Evolutionary conservation across 352 stramenopile genomes (phyloP), one percentile per base, ranked within the genome.

Genomic region (Phytophthora chlamydospora): DNA sequence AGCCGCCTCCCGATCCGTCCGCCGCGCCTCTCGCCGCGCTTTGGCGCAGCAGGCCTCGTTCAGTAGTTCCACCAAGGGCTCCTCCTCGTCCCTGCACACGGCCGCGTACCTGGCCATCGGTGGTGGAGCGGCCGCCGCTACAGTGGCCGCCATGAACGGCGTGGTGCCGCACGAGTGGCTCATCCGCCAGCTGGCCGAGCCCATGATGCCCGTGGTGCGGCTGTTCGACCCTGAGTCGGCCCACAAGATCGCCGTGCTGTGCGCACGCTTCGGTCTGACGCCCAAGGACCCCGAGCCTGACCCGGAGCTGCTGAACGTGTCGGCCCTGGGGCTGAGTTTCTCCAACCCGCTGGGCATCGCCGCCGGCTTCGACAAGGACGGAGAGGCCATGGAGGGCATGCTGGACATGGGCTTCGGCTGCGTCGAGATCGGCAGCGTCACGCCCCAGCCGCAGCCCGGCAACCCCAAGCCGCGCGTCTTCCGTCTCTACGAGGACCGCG

Each of bases 351-450:
- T 99, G 40, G 97, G 97, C 17, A 91, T 99, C 55, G 96, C 97
- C 2, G 97, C 97, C 1, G 97, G 97, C 46, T 99, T 99, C 74
- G 97, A 99, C 73, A 99, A 99, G 75, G 77, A 99, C 69, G 97
- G 78, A 14, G 85, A 97, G 45, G 93, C 92, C 6, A 94, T 99
- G 62, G 77, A 97, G 43, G 89, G 83, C n/a, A 74, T 99, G 32
- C 70, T 98, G 44, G 89, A 98, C 56, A 76, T 97, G 69, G 97
- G 97, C 29, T 98, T 99, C 78, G 94, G 93, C 31, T 96, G 95
- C 69, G 85, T 98, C 2, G 97, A 99, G 77, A 96, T 99, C 68
- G 96, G 90, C 29, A 93, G 84, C 48, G 96, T 99, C 17, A 99
- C 96, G 13, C 96, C 96, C 0, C 62, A 96, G 66, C 92, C 95